Evolutionary conservation across 164 flowering plant genomes (phyloP), one percentile per base, ranked within the genome.

Genomic region (Chloranthus sessilifolius): DNA sequence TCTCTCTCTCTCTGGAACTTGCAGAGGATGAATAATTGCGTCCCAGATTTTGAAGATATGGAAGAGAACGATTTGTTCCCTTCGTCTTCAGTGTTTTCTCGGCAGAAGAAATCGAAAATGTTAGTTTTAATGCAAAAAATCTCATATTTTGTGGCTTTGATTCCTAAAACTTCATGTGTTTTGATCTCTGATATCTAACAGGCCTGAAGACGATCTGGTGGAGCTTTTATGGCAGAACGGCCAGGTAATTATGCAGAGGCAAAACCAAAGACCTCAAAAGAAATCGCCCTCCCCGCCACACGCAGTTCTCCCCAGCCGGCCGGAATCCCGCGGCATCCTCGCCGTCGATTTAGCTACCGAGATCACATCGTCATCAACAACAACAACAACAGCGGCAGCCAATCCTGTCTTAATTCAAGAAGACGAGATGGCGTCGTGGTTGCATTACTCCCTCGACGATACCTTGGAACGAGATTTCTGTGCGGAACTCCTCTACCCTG

Each of bases 381-480:
- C 58, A 20, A 41, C 48, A 21, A 52, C 5, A 24, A 44, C 31
- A 2, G 39, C 54, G 35, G 28, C 68, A 41, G 35, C 59, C 17
- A 34, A 58, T 14, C 74, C 71, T 21, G 75, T 83, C 16, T 85
- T 80, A 60, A 81, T 87, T 70, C 89, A 81, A 44, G 98, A 91
- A 42, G 98, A 85, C 47, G 96, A 87, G 67, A 85, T 91, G 98
- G 81, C 85, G 10, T 73, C 95, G 0, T 91, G 92, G 96, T 75
- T 91, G 27, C 91, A 90, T 46, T 79, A 75, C 40, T 81, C 88
- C 7, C 69, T 82, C 15, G 79, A 76, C 14, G 75, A 74, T 36
- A 25, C 67, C 14, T 67, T 72, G 45, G 77, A 68, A 22, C 53
- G 59, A 9, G 69, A 70, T 36, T 69, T 79, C 66, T 69, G 67